Base-by-base conservation (phyloP, 2,329 filamentous ascomycete species). In the Rhinocladiella similis region DNA sequence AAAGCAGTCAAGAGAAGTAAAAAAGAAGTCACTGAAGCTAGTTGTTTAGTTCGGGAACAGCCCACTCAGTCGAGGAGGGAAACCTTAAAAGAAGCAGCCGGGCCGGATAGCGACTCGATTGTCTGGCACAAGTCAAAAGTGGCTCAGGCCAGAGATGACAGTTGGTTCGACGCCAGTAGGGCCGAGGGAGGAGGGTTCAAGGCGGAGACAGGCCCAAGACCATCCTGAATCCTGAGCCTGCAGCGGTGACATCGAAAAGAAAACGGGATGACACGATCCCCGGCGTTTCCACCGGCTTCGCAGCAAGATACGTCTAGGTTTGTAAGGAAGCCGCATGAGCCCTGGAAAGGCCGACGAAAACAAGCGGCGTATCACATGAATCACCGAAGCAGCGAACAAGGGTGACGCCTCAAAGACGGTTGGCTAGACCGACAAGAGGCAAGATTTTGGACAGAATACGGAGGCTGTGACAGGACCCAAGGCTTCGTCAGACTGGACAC, bases 211-310 rank as follows among this genome's bases (percentile, higher is more conserved):
- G 2, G 38, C 5, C n/a, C 4, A 41, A 18, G 38, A 41, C 38
- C 18, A 13, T 19, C 38, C 38, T 41, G 14, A 7, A 19, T 19
- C 12, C 6, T 41, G 38, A 41, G 29, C 10, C 10, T 33, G 29
- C n/a, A n/a, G n/a, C 10, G 29, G 29, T 33, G 29, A 7, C 38
- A 41, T 19, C 38, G 43, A 46, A 25, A 46, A 46, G 43, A 46
- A 46, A 46, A 46, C 43, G 43, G 43, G 43, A 46, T 46, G 43
- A 46, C 43, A 20, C 43, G 43, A 27, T 46, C 12, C 25, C 43
- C 29, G 29, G 13, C 22, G 22, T 27, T 10, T 46, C 20, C 20
- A 46, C 43, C 9, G n/a, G 6, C 19, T 10, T 46, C 43, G 16
- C 14, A 41, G 14, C 10, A 16, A n/a, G 18, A n/a, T 6, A 41